These are phyloP conservation scores for Corinectria fuckeliana DNA, from an alignment of 2,329 filamentous ascomycete species.

Conservation along the genomic window DNA sequence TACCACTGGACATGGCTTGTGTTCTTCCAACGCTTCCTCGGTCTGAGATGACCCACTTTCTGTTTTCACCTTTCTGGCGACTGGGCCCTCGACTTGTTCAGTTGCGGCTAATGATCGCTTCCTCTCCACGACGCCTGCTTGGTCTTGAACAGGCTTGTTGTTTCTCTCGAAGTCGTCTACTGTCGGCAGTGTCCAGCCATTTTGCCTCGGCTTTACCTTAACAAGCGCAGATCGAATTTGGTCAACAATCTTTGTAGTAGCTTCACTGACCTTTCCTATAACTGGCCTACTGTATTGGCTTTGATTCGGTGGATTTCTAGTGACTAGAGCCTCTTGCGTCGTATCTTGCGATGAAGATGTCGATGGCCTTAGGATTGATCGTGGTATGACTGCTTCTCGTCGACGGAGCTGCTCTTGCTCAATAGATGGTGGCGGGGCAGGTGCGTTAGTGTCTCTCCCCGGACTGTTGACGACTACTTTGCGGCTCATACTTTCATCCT, in stretches of 20 bases:
- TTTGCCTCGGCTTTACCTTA: conserved; percentile 2
- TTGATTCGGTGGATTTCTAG: conserved; percentile 20
- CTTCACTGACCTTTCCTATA: conserved; percentile 13
- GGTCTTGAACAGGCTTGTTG: conserved; percentile 4
- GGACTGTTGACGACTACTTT: conserved; percentile 46
- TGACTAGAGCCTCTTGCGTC: background rate
- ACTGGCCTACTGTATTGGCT: conserved; percentile 35
- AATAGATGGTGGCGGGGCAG: conserved; percentile 41
- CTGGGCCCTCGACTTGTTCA: background rate
- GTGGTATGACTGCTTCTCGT: conserved; percentile 39
- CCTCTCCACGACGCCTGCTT: background rate
- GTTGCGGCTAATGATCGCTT: background rate
- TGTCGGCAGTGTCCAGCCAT: conserved; percentile 28
- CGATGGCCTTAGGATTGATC: conserved; percentile 45
- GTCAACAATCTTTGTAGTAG: conserved; percentile 31
- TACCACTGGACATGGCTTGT: background rate
- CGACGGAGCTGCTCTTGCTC: conserved; percentile 46
- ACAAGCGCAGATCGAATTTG: conserved; percentile 39
- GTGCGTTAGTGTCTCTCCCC: conserved; percentile 23
- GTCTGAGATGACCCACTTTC: background rate
- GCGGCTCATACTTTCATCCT: conserved; percentile 27
- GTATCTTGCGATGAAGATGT: conserved; percentile 20
- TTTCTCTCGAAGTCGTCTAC: conserved; percentile 37
- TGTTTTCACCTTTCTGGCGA: conserved; percentile 24
- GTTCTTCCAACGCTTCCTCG: background rate